Evolutionary conservation across 2,329 filamentous ascomycete genomes (phyloP).

Genomic region (Cordyceps cateniannulata): DNA sequence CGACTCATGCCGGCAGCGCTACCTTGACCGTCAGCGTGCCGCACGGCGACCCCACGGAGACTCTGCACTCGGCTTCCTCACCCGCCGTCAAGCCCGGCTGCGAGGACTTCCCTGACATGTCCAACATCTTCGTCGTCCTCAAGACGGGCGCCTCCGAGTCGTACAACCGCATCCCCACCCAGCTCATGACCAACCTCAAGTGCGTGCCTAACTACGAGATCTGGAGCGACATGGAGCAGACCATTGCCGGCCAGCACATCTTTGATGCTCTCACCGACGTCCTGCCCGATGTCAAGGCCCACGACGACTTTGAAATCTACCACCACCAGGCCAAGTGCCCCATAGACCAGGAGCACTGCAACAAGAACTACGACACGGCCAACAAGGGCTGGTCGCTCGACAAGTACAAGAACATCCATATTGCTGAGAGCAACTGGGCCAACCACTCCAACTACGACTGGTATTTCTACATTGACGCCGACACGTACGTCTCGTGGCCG

Average conservation of each 20-base stretch:
- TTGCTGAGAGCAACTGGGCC: constrained; percentile 47
- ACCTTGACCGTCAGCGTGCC: not conserved
- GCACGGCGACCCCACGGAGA: not conserved
- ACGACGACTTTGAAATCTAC: constrained; percentile 47
- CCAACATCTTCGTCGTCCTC: constrained; percentile 44
- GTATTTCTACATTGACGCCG: constrained; percentile 55
- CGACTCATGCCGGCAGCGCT: not conserved
- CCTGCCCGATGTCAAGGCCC: constrained; percentile 33
- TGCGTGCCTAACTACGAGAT: constrained; percentile 47
- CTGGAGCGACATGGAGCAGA: constrained; percentile 51
- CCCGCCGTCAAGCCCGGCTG: constrained; percentile 24
- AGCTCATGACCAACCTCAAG: constrained; percentile 45
- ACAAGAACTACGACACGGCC: constrained; percentile 22
- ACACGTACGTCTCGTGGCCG: constrained; percentile 50
- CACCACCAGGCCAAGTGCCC: constrained; percentile 38
- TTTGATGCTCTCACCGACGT: constrained; percentile 42
- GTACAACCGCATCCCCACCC: constrained; percentile 44
- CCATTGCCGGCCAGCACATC: constrained; percentile 37
- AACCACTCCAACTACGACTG: constrained; percentile 47
- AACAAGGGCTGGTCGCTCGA: constrained; percentile 46
- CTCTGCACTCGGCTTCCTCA: too few relatives aligned
- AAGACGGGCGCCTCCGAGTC: constrained; percentile 53
- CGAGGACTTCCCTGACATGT: constrained; percentile 36
- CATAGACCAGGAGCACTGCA: constrained; percentile 38
- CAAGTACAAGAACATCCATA: constrained; percentile 58